Percentiles rank a stretch among this genome's conserved stretches.
Conservation (phyloP, 192 early-diverging fungal species). For the Obelidium mucronatum region DNA sequence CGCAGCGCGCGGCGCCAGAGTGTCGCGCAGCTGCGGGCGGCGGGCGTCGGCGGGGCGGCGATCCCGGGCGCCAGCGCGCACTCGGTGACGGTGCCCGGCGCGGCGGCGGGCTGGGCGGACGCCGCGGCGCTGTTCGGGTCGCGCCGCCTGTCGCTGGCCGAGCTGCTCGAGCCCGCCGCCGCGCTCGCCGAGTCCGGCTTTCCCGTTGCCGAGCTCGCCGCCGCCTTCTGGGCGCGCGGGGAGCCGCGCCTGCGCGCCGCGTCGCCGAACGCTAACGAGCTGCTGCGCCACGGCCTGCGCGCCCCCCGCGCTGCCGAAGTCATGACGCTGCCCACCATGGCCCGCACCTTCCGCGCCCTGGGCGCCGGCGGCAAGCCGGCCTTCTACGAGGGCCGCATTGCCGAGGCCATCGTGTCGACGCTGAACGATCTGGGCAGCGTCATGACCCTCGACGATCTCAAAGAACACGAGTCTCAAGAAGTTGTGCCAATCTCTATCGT, state of each 20-base stretch:
- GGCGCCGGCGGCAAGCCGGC: constrained; percentile 68
- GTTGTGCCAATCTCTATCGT: constrained; percentile 68
- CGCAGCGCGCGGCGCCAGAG: constrained; percentile 63
- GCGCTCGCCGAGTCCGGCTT: constrained; percentile 74
- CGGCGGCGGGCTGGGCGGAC: constrained; percentile 78
- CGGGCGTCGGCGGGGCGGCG: constrained; percentile 46
- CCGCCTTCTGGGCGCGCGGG: constrained; percentile 50
- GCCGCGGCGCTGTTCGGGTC: constrained; percentile 70
- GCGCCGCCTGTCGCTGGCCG: constrained; percentile 57
- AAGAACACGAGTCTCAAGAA: constrained; percentile 54
- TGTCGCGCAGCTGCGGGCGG: constrained; percentile 49
- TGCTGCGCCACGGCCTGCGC: constrained; percentile 45
- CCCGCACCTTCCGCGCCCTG: constrained; percentile 60
- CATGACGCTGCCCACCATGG: constrained; percentile 65
- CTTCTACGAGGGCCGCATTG: constrained; percentile 75
- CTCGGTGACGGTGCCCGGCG: constrained; percentile 72
- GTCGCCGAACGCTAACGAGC: constrained; percentile 56
- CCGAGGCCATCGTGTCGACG: constrained; percentile 67
- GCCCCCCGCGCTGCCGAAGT: constrained; percentile 70
- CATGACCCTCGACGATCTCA: constrained; percentile 72
- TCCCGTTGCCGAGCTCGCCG: constrained; percentile 59
- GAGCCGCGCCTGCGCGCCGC: constrained; percentile 32
- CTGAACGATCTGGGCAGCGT: constrained; percentile 62
- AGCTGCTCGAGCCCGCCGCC: constrained; percentile 74
- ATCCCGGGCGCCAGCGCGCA: constrained; percentile 37